Evolutionary conservation across 2,329 filamentous ascomycete genomes (phyloP), one percentile per base, ranked within the genome.

Genomic region (Fusarium odoratissimum): DNA sequence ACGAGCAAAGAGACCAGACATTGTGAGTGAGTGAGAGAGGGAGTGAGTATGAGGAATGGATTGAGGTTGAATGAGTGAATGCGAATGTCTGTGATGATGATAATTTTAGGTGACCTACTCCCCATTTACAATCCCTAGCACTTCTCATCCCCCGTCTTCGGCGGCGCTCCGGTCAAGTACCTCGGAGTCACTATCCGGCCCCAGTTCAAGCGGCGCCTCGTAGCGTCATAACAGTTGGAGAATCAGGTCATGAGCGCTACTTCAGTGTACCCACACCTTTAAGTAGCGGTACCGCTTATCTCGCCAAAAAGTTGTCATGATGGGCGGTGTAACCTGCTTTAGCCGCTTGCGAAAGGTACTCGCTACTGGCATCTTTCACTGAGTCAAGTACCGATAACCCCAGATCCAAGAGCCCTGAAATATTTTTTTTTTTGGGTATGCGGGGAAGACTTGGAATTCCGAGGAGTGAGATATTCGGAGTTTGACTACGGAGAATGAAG

Each of bases 1-100:
- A 60, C 75, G 73, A 52, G 69, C 74, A 52, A 77, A 73, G 60
- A 77, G 48, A 14, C 72, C 69, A 59, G 75, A 73, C 75, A 77
- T 77, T 67, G 40, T 69, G 64, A 55, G 30, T 51, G 30, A 3
- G 28, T 33, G 33, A 42, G 42, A 4, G 11, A 2, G 40, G 9
- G 40, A 23, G 8, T 11, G 44, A 48, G 55, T 25, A 23, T 55
- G 58, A 30, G 40, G 16, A 13, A 19, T 23, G 31, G 5, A 33
- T 46, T 41, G 56, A 23, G 37, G 51, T 48, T 44, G 33, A 35
- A 30, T 58, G 62, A 40, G 40, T 56, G 57, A 54, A 46, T 60
- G 45, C 7, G 37, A 61, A 42, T 37, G 40, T 56, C 28, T 28
- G 38, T 17, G 25, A 30, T 38, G 31, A 45, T 52, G 33, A 35